A percentile compares a stretch with the other conserved stretches of the same genome.
phyloP scores from a whole-genome alignment of 2,329 filamentous ascomycete species.

The Apiospora aurea region DNA sequence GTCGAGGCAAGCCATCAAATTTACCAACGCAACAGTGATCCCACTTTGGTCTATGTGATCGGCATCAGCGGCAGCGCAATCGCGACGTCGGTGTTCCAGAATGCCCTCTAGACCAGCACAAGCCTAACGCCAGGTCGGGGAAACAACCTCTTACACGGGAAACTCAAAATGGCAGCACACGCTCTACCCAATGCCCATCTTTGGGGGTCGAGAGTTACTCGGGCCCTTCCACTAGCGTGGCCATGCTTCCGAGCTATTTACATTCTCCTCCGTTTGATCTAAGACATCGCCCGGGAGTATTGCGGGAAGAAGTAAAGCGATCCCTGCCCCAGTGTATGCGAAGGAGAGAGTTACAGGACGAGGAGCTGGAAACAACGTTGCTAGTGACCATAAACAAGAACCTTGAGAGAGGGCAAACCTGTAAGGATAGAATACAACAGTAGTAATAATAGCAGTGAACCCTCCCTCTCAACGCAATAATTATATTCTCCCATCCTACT shows the following conservation, averaged over 20 bases:
- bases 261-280: neutral
- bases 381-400: neutral
- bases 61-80: neutral
- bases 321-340: neutral
- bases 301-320: neutral
- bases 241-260: constrained; percentile 6
- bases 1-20: neutral
- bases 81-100: constrained; percentile 1
- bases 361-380: constrained; percentile 8
- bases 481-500: neutral
- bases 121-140: neutral
- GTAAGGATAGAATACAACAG: neutral
- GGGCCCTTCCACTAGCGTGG: constrained; percentile 16
- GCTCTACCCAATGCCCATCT: neutral
- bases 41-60: neutral
- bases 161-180: neutral
- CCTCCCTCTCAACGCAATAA: neutral
- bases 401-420: neutral
- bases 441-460: neutral
- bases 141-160: constrained; percentile 17
- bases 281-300: constrained; percentile 20
- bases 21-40: neutral
- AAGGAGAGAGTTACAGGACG: neutral
- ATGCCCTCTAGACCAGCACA: neutral
- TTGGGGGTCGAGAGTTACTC: neutral